These are phyloP conservation scores for Fusarium nurragi DNA, from an alignment of 2,329 filamentous ascomycete species.

Conservation along the genomic window DNA sequence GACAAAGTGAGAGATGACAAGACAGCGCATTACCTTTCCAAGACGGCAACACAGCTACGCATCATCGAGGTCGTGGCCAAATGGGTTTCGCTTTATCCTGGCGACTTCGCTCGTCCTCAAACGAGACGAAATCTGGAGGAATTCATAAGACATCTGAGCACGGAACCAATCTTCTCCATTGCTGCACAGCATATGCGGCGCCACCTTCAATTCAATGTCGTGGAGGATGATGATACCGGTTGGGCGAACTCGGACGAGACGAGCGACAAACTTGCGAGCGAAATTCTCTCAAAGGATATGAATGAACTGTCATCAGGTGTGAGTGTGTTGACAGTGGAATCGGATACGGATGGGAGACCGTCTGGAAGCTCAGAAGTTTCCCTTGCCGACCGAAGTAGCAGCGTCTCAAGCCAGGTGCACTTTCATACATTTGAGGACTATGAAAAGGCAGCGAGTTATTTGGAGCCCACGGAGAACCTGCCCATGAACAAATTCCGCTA, in stretches of 20 bases:
- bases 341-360: slow-evolving; percentile 55
- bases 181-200: slow-evolving; percentile 85
- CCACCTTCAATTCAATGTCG: slow-evolving; percentile 76
- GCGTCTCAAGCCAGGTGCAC: slow-evolving; percentile 58
- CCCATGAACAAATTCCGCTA: slow-evolving; percentile 87
- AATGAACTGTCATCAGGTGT: slow-evolving; percentile 54
- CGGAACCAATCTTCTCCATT: slow-evolving; percentile 82
- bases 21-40: slow-evolving; percentile 74
- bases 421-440: slow-evolving; percentile 80
- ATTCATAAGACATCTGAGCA: slow-evolving; percentile 79
- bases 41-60: slow-evolving; percentile 82
- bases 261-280: slow-evolving; percentile 49
- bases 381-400: slow-evolving; percentile 52
- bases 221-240: slow-evolving; percentile 88
- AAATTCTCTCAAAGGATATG: slow-evolving; percentile 53
- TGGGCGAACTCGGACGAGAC: slow-evolving; percentile 86
- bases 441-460: slow-evolving; percentile 76
- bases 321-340: slow-evolving; percentile 60
- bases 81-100: slow-evolving; percentile 91
- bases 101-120: slow-evolving; percentile 84
- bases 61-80: slow-evolving; percentile 85
- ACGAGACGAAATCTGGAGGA: slow-evolving; percentile 77
- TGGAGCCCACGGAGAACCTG: slow-evolving; percentile 75
- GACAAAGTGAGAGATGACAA: slow-evolving; percentile 75
- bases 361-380: slow-evolving; percentile 59